phyloP scores from a whole-genome alignment of 2,329 filamentous ascomycete species.

The Xylariaceae sp. region DNA sequence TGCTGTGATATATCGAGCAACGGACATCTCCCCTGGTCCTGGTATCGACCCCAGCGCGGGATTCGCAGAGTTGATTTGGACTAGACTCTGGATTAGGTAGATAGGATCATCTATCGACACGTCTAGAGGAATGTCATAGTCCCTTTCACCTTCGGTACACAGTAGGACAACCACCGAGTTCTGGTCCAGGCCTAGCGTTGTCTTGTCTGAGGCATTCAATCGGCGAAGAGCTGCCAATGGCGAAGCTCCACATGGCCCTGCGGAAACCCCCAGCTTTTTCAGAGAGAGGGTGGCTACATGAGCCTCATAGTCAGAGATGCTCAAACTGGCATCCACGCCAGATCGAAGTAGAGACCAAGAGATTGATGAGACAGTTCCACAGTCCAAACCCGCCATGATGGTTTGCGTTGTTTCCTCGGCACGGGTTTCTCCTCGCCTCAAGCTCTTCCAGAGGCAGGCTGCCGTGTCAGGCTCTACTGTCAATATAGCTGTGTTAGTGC shows the following conservation, averaged over 20 bases:
- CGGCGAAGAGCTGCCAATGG: constrained; percentile 53
- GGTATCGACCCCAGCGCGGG: constrained; percentile 44
- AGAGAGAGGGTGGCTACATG: constrained; percentile 46
- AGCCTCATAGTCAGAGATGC: constrained; percentile 47
- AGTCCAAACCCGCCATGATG: constrained; percentile 55
- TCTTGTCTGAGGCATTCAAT: constrained; percentile 30
- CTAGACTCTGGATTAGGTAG: constrained; percentile 47
- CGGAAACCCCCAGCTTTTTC: constrained; percentile 39
- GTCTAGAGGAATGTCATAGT: constrained; percentile 48
- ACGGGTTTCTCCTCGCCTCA: constrained; percentile 41
- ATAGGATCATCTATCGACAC: constrained; percentile 47
- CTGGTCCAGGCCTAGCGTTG: constrained; percentile 40
- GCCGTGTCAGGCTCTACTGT: constrained; percentile 57
- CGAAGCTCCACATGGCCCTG: constrained; percentile 55
- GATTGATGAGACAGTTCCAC: constrained; percentile 50
- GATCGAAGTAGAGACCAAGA: constrained; percentile 48
- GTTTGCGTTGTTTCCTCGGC: constrained; percentile 46
- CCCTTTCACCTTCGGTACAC: constrained; percentile 63
- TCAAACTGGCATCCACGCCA: constrained; percentile 47
- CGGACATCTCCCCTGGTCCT: constrained; percentile 49
- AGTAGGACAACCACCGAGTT: constrained; percentile 64
- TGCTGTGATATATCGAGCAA: constrained; percentile 49
- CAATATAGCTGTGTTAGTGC: constrained; percentile 45
- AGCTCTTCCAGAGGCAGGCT: constrained; percentile 47
- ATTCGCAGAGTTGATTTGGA: constrained; percentile 54